These are phyloP conservation scores for Claviceps arundinis DNA, from an alignment of 2,329 filamentous ascomycete genomes.

Conservation along the genomic window DNA sequence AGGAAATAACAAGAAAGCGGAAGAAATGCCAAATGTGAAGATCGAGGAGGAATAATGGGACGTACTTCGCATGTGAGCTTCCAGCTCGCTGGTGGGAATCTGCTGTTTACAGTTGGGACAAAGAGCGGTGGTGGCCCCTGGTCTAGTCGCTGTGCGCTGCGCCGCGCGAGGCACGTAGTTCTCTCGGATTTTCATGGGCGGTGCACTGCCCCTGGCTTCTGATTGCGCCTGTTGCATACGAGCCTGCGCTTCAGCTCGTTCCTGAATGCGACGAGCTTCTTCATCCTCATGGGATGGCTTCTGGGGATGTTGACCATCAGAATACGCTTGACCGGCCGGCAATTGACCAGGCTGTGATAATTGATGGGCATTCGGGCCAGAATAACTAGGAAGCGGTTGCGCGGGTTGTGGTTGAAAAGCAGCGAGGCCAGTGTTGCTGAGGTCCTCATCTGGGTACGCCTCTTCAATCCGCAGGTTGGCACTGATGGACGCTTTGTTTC, in stretches of 20 bases:
- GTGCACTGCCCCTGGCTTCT: conserved; percentile 55
- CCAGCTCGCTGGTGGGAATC: conserved; percentile 75
- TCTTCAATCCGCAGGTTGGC: conserved; percentile 83
- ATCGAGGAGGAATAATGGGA: background rate
- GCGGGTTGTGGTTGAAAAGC: conserved; percentile 20
- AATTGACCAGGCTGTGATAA: conserved; percentile 20
- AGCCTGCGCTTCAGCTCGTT: conserved; percentile 44
- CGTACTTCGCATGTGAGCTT: conserved; percentile 80
- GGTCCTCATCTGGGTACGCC: conserved; percentile 69
- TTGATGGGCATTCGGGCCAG: conserved; percentile 26
- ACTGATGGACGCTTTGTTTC: conserved; percentile 77
- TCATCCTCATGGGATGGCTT: conserved; percentile 42
- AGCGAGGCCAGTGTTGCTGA: conserved; percentile 33
- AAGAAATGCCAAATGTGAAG: background rate
- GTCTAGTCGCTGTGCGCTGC: conserved; percentile 53
- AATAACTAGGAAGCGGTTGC: conserved; percentile 32
- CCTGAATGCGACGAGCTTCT: conserved; percentile 49
- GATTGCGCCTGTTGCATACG: conserved; percentile 65
- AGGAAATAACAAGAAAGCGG: background rate
- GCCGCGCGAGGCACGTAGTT: conserved; percentile 84
- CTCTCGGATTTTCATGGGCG: conserved; percentile 78
- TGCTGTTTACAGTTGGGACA: conserved; percentile 91
- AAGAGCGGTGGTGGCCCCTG: conserved; percentile 53
- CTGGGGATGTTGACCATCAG: conserved; percentile 16
- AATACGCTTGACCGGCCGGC: conserved; percentile 25